Evolutionary conservation across 345 rosid species (phyloP).

Genomic region (Brassica incana): DNA sequence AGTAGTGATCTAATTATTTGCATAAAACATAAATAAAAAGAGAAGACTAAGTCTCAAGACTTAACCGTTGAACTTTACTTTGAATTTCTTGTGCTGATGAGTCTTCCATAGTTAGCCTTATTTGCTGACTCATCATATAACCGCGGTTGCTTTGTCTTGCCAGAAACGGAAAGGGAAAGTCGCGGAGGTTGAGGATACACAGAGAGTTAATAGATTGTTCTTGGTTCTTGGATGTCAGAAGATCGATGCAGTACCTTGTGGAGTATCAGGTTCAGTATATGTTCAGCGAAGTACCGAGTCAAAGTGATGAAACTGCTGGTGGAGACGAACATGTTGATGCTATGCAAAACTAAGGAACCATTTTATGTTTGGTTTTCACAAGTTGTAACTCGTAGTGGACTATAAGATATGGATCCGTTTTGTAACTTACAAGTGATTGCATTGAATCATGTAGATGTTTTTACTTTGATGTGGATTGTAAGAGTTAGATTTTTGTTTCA

Average conservation of each 20-base stretch:
- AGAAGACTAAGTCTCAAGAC: too few relatives aligned
- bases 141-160: conserved; percentile 76
- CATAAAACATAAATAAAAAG: too few relatives aligned
- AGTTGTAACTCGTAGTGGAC: neutral
- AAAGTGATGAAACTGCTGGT: conserved; percentile 30
- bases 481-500: too few relatives aligned
- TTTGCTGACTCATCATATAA: conserved; percentile 62
- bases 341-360: conserved; percentile 42
- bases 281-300: conserved; percentile 53
- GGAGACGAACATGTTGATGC: conserved; percentile 47
- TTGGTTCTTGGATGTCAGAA: conserved; percentile 85
- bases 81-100: too few relatives aligned
- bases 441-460: too few relatives aligned
- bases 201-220: conserved; percentile 73
- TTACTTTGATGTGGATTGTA: too few relatives aligned
- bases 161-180: conserved; percentile 80
- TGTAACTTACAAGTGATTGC: neutral
- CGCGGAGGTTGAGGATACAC: conserved; percentile 72
- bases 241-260: conserved; percentile 89
- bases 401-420: neutral
- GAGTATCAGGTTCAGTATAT: conserved; percentile 80
- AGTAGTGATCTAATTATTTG: too few relatives aligned
- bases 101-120: too few relatives aligned
- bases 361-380: neutral
- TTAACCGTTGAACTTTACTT: too few relatives aligned